Evolutionary conservation across 1,284 basidiomycete genomes (phyloP), one percentile per base, ranked within the genome.

Genomic region (Gymnopus androsaceus): DNA sequence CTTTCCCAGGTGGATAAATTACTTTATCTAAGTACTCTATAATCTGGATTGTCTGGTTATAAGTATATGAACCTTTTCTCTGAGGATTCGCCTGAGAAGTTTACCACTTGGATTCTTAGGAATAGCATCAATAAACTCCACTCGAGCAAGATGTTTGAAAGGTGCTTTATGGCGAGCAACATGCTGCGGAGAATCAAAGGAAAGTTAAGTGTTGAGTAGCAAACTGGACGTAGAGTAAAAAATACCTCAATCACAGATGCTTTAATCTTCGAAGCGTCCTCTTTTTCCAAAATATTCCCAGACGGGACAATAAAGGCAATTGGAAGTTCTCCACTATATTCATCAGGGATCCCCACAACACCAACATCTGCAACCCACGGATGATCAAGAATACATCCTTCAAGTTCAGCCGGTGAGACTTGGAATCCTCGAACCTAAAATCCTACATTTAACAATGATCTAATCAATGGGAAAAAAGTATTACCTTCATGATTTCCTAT

Each of bases 291-390:
- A 19, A 42, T 25, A 44, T n/a, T 15, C 14, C 21, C 14, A 44
- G 70, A 71, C 0, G 79, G 75, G 1, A 78, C 76, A n/a, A 86
- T 73, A 63, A 78, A 85, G 9, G 82, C 83, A 52, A 82, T 67
- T 0, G 86, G 85, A 1, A 84, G 66, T 62, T 89, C 87, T 30
- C 86, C 87, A 23, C 76, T 80, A 56, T 77, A 83, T 1, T 84
- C 82, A 59, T 90, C 83, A 1, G 76, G 78, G 2, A 87, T 67
- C 1, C 83, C 78, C 11, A 90, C 80, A 4, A 90, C 85, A 51
- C 84, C 84, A 3, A 70, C 75, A 55, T 90, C 86, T 1, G 71
- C 71, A 4, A 89, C 78, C 58, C 81, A 79, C 0, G 79, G 72
- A 54, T 84, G 82, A 40, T 75, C 73, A 4, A 89, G 67, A n/a